These are phyloP conservation scores for Trichoderma sp. DNA, from an alignment of 2,329 filamentous ascomycete genomes.

Conservation along the genomic window DNA sequence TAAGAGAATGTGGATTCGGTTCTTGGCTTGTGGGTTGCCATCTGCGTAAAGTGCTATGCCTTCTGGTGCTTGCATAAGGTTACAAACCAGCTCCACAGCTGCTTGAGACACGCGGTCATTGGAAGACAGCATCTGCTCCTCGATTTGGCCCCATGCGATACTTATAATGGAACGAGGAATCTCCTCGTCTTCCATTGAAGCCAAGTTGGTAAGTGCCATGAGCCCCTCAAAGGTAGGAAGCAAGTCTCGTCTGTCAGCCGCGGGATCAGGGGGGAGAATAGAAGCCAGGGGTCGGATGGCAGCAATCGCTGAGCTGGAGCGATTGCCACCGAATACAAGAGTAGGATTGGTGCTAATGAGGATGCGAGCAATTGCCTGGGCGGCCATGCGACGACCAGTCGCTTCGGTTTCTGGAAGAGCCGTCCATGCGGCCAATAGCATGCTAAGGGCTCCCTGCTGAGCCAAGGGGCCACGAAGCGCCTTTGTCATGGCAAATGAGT, in stretches of 20 bases:
- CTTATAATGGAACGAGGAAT: slow-evolving; percentile 69
- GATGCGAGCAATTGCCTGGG: slow-evolving; percentile 79
- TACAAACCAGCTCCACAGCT: slow-evolving; percentile 85
- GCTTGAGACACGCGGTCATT: slow-evolving; percentile 78
- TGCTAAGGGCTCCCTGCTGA: slow-evolving; percentile 88
- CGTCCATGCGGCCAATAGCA: slow-evolving; percentile 71
- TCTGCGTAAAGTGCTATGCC: slow-evolving; percentile 70
- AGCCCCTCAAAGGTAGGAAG: slow-evolving; percentile 87
- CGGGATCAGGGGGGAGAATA: slow-evolving; percentile 66
- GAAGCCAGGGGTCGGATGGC: slow-evolving; percentile 80
- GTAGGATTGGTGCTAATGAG: slow-evolving; percentile 82
- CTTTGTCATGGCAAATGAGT: slow-evolving; percentile 71
- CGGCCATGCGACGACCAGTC: slow-evolving; percentile 57
- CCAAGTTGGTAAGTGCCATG: slow-evolving; percentile 90
- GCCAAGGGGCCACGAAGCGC: slow-evolving; percentile 75
- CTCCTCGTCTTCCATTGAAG: slow-evolving; percentile 69
- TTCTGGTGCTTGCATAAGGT: slow-evolving; percentile 70
- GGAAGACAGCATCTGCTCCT: slow-evolving; percentile 76
- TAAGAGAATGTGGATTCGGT: slow-evolving; percentile 78
- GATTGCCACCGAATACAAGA: slow-evolving; percentile 76
- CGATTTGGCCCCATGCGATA: slow-evolving; percentile 69
- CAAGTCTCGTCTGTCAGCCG: slow-evolving; percentile 67
- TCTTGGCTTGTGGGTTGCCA: slow-evolving; percentile 62
- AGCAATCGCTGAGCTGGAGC: slow-evolving; percentile 70
- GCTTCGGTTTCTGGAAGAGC: slow-evolving; percentile 55